Percentiles rank a stretch among this genome's conserved stretches.
Evolutionary conservation across 352 stramenopile species (phyloP).

Genomic region (Pythium plurisporium): DNA sequence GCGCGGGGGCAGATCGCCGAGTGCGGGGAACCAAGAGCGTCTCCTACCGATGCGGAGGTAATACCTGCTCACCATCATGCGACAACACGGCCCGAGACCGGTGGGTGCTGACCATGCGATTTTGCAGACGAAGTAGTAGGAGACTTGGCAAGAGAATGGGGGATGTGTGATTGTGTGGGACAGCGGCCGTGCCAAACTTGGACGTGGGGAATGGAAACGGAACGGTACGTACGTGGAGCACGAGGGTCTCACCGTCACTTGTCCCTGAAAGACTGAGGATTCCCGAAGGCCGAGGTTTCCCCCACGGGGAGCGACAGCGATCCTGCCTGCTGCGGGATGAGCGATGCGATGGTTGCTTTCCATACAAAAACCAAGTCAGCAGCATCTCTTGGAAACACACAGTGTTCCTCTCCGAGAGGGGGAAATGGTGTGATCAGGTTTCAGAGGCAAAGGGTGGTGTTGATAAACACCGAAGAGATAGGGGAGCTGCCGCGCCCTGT

Average conservation of each 20-base stretch:
- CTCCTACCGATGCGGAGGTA: not conserved
- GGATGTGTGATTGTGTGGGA: not conserved
- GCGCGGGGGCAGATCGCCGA: not conserved
- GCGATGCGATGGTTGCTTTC: not conserved
- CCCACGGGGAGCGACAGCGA: no score
- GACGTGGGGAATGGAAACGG: not conserved
- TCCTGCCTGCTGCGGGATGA: no score
- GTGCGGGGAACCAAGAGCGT: not conserved
- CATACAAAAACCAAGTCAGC: slow-evolving; percentile 1
- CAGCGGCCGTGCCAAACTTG: not conserved
- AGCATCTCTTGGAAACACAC: not conserved
- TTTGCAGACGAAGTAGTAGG: no score
- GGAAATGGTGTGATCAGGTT: slow-evolving; percentile 7
- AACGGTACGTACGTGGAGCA: not conserved
- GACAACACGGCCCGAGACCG: not conserved
- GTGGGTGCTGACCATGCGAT: no score
- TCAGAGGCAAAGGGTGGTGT: slow-evolving; percentile 57
- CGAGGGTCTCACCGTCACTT: no score
- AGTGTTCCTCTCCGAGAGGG: not conserved
- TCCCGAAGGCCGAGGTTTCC: no score
- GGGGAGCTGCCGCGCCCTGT: not conserved
- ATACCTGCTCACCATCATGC: not conserved
- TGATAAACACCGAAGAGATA: slow-evolving; percentile 83
- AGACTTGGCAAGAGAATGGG: no score
- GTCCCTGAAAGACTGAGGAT: not conserved